phyloP scores from a whole-genome alignment of 2,329 filamentous ascomycete genomes.

The Calonectria pteridis region DNA sequence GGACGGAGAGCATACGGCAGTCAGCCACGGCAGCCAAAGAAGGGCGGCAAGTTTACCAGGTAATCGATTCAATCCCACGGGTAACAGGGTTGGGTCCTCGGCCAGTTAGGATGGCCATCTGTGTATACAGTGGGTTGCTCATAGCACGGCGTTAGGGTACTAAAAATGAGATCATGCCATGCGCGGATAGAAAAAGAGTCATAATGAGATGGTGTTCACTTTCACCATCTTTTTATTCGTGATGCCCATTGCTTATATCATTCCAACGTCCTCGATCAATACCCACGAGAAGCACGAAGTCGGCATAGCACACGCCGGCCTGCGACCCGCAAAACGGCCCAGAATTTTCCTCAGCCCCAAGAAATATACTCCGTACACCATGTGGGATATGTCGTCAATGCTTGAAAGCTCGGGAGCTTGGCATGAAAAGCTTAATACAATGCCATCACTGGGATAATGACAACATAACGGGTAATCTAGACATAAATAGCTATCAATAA shows the following conservation, averaged over 20 bases:
- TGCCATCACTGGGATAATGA: neutral
- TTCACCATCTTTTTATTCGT: neutral
- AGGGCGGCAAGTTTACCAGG: conserved; percentile 41
- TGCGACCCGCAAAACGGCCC: neutral
- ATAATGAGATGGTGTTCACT: neutral
- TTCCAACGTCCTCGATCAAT: neutral
- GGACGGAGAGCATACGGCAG: conserved; percentile 80
- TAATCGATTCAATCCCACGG: conserved; percentile 22
- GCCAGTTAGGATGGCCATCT: conserved; percentile 31
- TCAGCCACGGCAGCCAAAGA: conserved; percentile 73
- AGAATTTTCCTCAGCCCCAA: neutral
- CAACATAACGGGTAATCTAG: neutral
- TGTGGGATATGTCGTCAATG: neutral
- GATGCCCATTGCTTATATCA: neutral
- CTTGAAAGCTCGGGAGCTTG: neutral
- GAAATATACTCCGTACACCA: neutral
- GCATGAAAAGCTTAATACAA: neutral
- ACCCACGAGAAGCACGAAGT: neutral
- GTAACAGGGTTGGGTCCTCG: conserved; percentile 23
- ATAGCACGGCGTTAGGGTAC: conserved; percentile 48
- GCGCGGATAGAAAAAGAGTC: conserved; percentile 19
- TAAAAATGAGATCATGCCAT: conserved; percentile 45
- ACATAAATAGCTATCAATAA: neutral
- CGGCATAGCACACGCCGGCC: neutral
- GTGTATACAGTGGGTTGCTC: conserved; percentile 39